A percentile compares a stretch with the other conserved stretches of the same genome.
Evolutionary conservation across 1,284 basidiomycete species (phyloP).

Genomic region (Trichosporon faecale): DNA sequence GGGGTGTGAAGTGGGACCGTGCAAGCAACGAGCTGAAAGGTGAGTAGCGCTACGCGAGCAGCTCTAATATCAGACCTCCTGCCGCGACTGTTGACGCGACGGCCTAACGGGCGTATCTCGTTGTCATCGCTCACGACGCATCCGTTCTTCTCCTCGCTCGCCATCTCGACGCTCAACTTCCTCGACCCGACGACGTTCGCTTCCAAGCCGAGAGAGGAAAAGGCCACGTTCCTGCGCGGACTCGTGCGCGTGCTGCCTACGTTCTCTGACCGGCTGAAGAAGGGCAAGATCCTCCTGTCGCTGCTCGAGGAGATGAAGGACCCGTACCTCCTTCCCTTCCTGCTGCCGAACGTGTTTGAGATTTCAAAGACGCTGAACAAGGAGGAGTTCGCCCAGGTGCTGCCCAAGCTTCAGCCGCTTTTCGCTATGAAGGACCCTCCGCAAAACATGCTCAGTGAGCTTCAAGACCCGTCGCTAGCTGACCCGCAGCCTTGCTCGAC

Average conservation of each 20-base stretch:
- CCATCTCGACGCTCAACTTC: constrained; percentile 95
- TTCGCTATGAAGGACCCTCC: constrained; percentile 92
- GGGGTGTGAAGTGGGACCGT: constrained; percentile 45
- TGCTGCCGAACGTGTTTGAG: constrained; percentile 95
- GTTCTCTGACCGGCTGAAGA: constrained; percentile 83
- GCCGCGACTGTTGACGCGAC: constrained; percentile 72
- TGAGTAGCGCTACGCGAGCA: constrained; percentile 20
- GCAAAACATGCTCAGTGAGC: constrained; percentile 79
- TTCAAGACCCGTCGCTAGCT: neutral
- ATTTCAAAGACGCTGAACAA: constrained; percentile 77
- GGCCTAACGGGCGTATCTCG: constrained; percentile 67
- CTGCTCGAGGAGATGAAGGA: constrained; percentile 98
- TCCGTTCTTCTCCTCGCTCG: constrained; percentile 91
- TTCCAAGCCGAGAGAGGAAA: constrained; percentile 88
- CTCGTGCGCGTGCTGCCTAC: constrained; percentile 73
- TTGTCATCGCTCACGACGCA: constrained; percentile 75
- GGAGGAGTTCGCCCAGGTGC: constrained; percentile 71
- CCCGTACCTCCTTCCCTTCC: constrained; percentile 82
- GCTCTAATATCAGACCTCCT: constrained; percentile 62
- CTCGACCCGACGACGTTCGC: constrained; percentile 93
- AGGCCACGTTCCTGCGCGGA: constrained; percentile 93
- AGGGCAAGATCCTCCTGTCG: constrained; percentile 88
- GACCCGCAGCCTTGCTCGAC: constrained; percentile 66
- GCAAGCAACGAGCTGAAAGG: constrained; percentile 46
- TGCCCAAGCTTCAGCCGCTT: constrained; percentile 85